Evolutionary conservation across 306 rosid genomes (phyloP).

Genomic region (Cicer judaicum): DNA sequence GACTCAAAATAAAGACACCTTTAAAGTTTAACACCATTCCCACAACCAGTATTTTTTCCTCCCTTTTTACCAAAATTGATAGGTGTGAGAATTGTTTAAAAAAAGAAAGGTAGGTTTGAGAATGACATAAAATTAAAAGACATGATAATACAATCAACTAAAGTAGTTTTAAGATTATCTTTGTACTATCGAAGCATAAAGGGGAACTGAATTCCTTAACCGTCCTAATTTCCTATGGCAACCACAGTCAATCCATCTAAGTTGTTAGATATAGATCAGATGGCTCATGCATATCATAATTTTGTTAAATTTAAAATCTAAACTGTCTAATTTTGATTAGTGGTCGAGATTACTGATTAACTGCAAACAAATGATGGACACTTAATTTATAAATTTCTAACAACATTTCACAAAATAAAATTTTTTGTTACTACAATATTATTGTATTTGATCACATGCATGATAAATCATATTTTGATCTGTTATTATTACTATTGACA

Average conservation of each 20-base stretch:
- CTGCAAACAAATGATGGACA: background rate
- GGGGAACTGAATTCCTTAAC: too few relatives aligned
- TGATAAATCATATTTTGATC: background rate
- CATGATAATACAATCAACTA: background rate
- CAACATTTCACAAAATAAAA: background rate
- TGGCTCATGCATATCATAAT: too few relatives aligned
- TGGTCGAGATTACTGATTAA: background rate
- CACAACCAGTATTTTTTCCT: background rate
- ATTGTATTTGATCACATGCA: background rate
- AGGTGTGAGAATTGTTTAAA: background rate
- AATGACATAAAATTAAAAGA: background rate
- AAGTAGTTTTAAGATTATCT: background rate
- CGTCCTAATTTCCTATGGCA: too few relatives aligned
- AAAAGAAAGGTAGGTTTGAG: too few relatives aligned
- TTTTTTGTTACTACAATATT: too few relatives aligned
- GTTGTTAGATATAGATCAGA: too few relatives aligned
- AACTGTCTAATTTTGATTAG: too few relatives aligned
- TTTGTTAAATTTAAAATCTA: too few relatives aligned
- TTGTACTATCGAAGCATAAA: background rate
- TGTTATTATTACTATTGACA: slow-evolving; percentile 33
- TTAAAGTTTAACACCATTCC: background rate
- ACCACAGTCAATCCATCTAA: too few relatives aligned
- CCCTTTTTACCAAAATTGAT: background rate
- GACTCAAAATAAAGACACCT: background rate
- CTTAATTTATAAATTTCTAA: background rate